Evolutionary conservation across 2,329 filamentous ascomycete genomes (phyloP).

Genomic region (Alternaria atra): DNA sequence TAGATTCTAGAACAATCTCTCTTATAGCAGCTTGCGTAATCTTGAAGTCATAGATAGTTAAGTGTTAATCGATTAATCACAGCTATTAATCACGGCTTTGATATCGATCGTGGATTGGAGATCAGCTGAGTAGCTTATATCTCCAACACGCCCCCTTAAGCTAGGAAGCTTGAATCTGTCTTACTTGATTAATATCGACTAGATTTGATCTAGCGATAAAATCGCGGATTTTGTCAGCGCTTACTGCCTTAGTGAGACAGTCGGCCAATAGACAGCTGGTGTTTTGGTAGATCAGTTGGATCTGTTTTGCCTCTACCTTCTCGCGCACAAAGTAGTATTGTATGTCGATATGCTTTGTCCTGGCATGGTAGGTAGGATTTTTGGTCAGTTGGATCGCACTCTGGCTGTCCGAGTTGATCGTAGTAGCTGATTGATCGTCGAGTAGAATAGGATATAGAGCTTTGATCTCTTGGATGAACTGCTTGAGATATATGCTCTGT

Average conservation of each 20-base stretch:
- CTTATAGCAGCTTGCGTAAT: too few relatives aligned
- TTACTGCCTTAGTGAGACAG: not conserved
- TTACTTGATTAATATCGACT: not conserved
- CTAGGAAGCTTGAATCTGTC: too few relatives aligned
- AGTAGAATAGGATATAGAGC: too few relatives aligned
- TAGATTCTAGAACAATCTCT: too few relatives aligned
- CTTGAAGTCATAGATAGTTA: too few relatives aligned
- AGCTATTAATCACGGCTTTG: too few relatives aligned
- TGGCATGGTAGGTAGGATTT: not conserved
- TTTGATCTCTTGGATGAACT: not conserved
- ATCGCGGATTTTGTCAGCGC: not conserved
- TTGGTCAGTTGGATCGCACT: not conserved
- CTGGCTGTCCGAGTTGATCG: not conserved
- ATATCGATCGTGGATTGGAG: too few relatives aligned
- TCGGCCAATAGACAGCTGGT: not conserved
- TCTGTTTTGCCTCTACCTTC: not conserved
- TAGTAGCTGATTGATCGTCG: too few relatives aligned
- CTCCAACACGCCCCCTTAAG: too few relatives aligned
- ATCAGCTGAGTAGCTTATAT: too few relatives aligned
- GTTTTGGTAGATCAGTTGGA: not conserved
- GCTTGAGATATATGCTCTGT: not conserved
- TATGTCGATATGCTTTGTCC: not conserved
- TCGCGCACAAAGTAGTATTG: not conserved
- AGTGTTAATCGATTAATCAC: too few relatives aligned
- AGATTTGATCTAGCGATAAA: not conserved